Conservation (phyloP, 768 basidiomycete genomes). For the Lentinula sp. region DNA sequence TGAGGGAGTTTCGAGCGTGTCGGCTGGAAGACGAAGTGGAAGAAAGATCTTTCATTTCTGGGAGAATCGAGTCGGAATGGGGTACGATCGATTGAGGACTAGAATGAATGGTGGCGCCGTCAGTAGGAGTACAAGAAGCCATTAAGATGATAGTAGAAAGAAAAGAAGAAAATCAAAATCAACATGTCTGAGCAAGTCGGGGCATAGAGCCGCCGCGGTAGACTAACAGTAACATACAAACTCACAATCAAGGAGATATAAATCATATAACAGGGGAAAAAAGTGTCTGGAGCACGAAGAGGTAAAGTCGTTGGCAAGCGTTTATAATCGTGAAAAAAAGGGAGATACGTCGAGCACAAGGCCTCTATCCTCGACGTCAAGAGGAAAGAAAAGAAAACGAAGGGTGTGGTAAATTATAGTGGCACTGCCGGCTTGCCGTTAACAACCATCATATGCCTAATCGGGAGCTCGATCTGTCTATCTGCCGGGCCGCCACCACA, state of each 20-base stretch:
- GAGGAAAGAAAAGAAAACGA: conserved; percentile 15
- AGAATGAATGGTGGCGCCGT: conserved; percentile 13
- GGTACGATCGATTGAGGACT: conserved; percentile 41
- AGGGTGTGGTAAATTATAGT: conserved; percentile 10
- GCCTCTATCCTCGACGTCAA: conserved; percentile 18
- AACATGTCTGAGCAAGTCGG: conserved; percentile 1
- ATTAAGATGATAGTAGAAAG: conserved; percentile 16
- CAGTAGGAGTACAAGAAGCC: conserved; percentile 18
- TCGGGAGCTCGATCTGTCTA: background rate
- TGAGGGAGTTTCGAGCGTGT: conserved; percentile 53
- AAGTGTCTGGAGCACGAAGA: conserved; percentile 15
- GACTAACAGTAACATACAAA: conserved; percentile 7
- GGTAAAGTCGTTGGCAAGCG: conserved; percentile 28
- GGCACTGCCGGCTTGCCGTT: conserved; percentile 7
- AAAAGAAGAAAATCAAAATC: conserved; percentile 21
- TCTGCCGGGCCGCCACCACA: background rate
- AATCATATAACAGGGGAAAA: conserved; percentile 19
- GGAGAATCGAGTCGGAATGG: conserved; percentile 32
- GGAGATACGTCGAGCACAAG: conserved; percentile 13
- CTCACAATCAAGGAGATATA: conserved; percentile 14
- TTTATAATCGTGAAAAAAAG: conserved; percentile 25
- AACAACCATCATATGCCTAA: conserved; percentile 3
- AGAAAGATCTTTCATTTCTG: conserved; percentile 75
- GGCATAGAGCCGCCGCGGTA: background rate
- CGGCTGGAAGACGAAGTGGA: conserved; percentile 50